Evolutionary conservation across 1,284 basidiomycete genomes (phyloP), one percentile per base, ranked within the genome.

Genomic region (Trametes polyzona): DNA sequence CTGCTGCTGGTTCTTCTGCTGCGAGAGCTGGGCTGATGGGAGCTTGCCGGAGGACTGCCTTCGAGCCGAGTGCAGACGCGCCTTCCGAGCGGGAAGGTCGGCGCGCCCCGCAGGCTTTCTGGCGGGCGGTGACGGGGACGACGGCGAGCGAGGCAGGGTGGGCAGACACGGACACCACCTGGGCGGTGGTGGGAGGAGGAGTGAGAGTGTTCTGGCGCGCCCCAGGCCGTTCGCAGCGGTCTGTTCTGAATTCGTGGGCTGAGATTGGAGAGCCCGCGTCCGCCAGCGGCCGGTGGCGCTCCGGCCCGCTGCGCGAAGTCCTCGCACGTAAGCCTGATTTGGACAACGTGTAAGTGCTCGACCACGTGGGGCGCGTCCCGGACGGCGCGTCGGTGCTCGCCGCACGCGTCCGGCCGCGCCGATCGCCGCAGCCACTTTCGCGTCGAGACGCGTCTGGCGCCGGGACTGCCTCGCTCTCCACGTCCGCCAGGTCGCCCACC

Each of bases 141-240:
- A 90, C 47, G 78, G 78, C 78, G 89, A 90, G 65, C 87, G 87
- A 78, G 86, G 79, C 87, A 90, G 84, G 67, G 82, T 89, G 83
- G 53, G 65, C 59, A 58, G 60, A 58, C 23, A 33, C 41, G 32
- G 27, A 26, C 39, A 57, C 55, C 55, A 56, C 55, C 51, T 46
- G 36, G 44, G 47, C 40, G 56, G 41, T 46, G 42, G 48, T 49
- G 32, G 47, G 21, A 51, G 47, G 21, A 51, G 49, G 35, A 24
- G 39, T 47, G 17, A 48, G 47, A 30, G 53, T 16, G 48, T 24
- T 47, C 47, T 32, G 47, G 47, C 19, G 32, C 40, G 35, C 16
- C 46, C 35, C 32, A 33, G 33, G 42, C 26, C 24, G 44, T n/a
- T n/a, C n/a, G n/a, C n/a, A n/a, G n/a, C n/a, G n/a, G n/a, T 39